Base-by-base conservation (phyloP, 169 alveolate genomes). In the Plasmodium ovale region DNA sequence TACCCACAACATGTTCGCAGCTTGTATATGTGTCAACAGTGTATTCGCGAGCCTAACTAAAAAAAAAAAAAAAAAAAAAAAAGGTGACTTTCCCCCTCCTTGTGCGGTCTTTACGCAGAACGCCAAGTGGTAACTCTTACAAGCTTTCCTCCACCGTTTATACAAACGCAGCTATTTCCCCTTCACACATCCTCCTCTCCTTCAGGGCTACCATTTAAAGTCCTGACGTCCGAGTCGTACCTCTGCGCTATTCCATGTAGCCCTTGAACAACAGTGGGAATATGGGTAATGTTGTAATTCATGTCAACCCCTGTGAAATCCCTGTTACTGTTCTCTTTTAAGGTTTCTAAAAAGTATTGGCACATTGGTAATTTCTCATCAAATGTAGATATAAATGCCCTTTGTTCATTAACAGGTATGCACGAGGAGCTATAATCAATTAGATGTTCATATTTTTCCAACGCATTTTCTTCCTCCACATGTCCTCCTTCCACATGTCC, bases 331-430 rank as follows among this genome's bases (percentile, higher is more conserved):
- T 79, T 79, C 44, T 79, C 89, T 70, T 65, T 69, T 37, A 79
- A 27, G 12, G 82, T 33, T 6, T 59, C 64, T 29, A 79, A 12
- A 79, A 79, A 79, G 54, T 79, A 58, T 12, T 16, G 33, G 16
- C 89, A 79, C 89, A 79, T 79, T 33, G 72, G 56, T 23, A 82
- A 79, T n/a, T 69, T 54, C 21, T 79, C 89, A 27, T 79, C 33
- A 79, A 79, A 79, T 31, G 14, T 47, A 10, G 53, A 65, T 62
- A 79, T 79, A 59, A 79, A 79, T 42, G 49, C 33, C 54, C 16
- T 65, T 58, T 79, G 89, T 3, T 79, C 89, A 65, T 79, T 72
- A 12, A 65, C 37, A 3, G 89, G 54, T 29, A 79, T 65, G n/a
- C n/a, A n/a, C 5, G 82, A 29, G n/a, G 51, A 56, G 10, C 35